A percentile compares a stretch with the other conserved stretches of the same genome.
These are phyloP conservation scores for Russula abietina DNA, from an alignment of 768 basidiomycete genomes.

Conservation along the genomic window DNA sequence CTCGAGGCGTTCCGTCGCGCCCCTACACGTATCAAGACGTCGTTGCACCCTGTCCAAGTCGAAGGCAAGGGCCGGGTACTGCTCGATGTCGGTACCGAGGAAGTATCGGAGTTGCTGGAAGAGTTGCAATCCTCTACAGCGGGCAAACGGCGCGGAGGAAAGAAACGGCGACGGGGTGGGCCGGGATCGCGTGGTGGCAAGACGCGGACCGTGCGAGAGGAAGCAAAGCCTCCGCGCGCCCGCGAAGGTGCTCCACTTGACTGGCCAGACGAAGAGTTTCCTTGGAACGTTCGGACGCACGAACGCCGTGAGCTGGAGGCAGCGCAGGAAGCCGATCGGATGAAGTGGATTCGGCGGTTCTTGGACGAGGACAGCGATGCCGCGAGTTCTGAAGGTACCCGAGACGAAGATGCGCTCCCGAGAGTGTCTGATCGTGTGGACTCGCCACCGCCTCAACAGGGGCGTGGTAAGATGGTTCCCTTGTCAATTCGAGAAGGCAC, in stretches of 20 bases:
- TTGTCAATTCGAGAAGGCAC: constrained; percentile 37
- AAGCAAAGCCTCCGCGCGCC: constrained; percentile 3
- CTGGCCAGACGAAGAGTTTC: constrained; percentile 76
- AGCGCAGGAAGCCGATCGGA: constrained; percentile 52
- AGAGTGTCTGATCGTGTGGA: constrained; percentile 30
- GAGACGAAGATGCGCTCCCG: constrained; percentile 34
- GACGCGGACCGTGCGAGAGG: constrained; percentile 1
- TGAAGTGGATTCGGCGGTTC: constrained; percentile 64
- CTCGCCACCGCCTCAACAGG: constrained; percentile 33
- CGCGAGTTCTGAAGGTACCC: constrained; percentile 34
- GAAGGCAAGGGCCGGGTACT: constrained; percentile 67
- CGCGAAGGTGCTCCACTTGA: constrained; percentile 41
- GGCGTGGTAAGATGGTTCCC: constrained; percentile 59
- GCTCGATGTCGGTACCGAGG: constrained; percentile 48
- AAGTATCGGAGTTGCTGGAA: constrained; percentile 30
- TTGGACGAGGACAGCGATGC: constrained; percentile 66
- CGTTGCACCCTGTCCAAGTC: constrained; percentile 56
- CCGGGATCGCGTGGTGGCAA: constrained; percentile 23
- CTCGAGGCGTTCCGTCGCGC: constrained; percentile 58
- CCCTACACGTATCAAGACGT: constrained; percentile 28
- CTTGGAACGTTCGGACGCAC: constrained; percentile 63
- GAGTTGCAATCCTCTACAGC: constrained; percentile 23
- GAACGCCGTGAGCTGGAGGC: constrained; percentile 47
- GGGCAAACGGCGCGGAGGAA: constrained; percentile 39
- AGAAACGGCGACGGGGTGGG: constrained; percentile 44